Evolutionary conservation across 163 green algal genomes (phyloP).

Genomic region (Scenedesmus sp.): DNA sequence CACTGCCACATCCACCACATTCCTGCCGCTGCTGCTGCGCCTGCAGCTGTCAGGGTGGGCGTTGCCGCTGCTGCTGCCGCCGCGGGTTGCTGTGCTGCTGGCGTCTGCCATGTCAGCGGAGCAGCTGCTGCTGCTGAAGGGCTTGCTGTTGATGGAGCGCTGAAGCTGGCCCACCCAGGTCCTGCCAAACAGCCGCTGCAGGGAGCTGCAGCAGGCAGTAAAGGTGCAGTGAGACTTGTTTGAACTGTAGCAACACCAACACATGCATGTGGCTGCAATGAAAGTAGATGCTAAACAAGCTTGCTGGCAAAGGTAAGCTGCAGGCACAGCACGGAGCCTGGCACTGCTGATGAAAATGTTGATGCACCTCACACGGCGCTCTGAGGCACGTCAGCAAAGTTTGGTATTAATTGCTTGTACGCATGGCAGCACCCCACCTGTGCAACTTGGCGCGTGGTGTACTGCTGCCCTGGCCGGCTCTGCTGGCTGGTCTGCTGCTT

Average conservation of each 20-base stretch:
- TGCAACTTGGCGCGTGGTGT: constrained; percentile 5
- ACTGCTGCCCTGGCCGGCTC: neutral
- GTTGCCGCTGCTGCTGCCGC: neutral
- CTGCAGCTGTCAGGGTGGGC: neutral
- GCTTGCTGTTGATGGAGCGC: constrained; percentile 3
- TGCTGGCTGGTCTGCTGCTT: constrained; percentile 1
- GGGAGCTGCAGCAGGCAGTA: neutral
- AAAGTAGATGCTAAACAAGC: no score
- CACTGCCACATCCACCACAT: neutral
- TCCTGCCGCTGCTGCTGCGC: neutral
- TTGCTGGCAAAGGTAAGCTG: no score
- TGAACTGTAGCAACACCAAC: no score
- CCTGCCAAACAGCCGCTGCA: constrained; percentile 7
- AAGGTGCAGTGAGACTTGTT: neutral
- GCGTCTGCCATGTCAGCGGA: neutral
- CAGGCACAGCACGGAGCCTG: no score
- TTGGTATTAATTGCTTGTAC: neutral
- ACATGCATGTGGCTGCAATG: no score
- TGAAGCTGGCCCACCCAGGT: neutral
- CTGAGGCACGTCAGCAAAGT: no score
- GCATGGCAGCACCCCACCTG: neutral
- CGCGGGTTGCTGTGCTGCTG: neutral
- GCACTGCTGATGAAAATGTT: no score
- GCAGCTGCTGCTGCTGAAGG: neutral
- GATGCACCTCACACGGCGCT: no score